phyloP scores from a whole-genome alignment of 352 stramenopile species.

The Peronospora farinosa region DNA sequence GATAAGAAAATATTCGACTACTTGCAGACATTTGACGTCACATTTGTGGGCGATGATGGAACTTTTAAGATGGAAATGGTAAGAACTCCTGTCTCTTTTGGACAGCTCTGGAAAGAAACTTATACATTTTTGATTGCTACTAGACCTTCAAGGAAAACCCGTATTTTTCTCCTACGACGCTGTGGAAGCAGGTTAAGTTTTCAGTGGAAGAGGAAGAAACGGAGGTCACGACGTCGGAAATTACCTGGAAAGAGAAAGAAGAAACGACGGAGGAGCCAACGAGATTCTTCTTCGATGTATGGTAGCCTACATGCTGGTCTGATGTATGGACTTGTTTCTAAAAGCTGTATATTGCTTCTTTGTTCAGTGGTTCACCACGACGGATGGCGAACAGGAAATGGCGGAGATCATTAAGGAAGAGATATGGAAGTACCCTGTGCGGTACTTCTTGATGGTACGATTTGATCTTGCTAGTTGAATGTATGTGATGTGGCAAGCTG shows the following conservation, averaged over 20 bases:
- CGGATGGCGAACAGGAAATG: slow-evolving; percentile 49
- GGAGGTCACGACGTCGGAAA: slow-evolving; percentile 41
- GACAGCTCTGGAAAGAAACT: neutral
- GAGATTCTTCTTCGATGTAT: slow-evolving; percentile 52
- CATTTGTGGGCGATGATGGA: slow-evolving; percentile 52
- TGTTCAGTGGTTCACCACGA: slow-evolving; percentile 49
- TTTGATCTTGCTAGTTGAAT: slow-evolving; percentile 2
- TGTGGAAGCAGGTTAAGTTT: slow-evolving; percentile 73
- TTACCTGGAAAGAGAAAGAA: slow-evolving; percentile 57
- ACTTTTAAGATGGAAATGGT: slow-evolving; percentile 75
- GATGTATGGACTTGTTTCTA: neutral
- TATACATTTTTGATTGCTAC: slow-evolving; percentile 3
- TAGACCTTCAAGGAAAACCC: slow-evolving; percentile 69
- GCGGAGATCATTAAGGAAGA: slow-evolving; percentile 80
- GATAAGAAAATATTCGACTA: slow-evolving; percentile 50
- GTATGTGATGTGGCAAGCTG: neutral
- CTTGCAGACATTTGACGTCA: slow-evolving; percentile 53
- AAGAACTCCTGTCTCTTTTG: neutral
- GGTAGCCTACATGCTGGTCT: neutral
- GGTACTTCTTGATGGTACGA: slow-evolving; percentile 43
- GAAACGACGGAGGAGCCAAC: slow-evolving; percentile 48
- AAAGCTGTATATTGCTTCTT: neutral
- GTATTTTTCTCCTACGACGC: slow-evolving; percentile 39
- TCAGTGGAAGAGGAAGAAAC: slow-evolving; percentile 60
- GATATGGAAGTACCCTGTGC: slow-evolving; percentile 65